These are phyloP conservation scores for Komagataella kurtzmanii DNA, from an alignment of 805 yeast species.

Conservation along the genomic window DNA sequence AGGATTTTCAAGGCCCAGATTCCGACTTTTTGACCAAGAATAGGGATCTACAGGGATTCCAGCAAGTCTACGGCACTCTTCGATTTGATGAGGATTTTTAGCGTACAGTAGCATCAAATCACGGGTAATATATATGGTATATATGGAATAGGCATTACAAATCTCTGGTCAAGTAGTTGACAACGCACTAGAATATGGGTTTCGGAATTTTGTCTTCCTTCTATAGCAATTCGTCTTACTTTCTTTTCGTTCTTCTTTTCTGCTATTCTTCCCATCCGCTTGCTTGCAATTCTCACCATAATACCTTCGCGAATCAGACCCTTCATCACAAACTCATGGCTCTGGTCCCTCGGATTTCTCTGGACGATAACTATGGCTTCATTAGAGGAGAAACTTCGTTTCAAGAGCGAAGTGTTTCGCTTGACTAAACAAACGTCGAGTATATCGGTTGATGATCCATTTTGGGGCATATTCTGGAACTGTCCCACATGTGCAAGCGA, in stretches of 20 bases:
- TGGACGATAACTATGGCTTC: conserved; percentile 40
- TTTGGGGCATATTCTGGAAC: conserved; percentile 34
- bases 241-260: not conserved
- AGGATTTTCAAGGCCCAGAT: not conserved
- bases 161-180: not conserved
- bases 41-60: conserved; percentile 11
- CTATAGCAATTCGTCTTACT: not conserved
- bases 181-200: not conserved
- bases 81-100: conserved; percentile 36
- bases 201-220: no score
- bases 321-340: not conserved
- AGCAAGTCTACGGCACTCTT: conserved; percentile 28
- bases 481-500: conserved; percentile 41
- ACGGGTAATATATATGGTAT: not conserved
- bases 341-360: not conserved
- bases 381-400: conserved; percentile 51
- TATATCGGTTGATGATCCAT: conserved; percentile 20
- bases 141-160: not conserved
- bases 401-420: conserved; percentile 46
- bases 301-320: not conserved
- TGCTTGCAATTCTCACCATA: no score
- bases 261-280: not conserved
- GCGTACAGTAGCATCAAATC: conserved; percentile 1
- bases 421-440: conserved; percentile 33
- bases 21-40: conserved; percentile 1